Base-by-base conservation (phyloP, 2,329 filamentous ascomycete genomes). In the Graphilbum ipis-grandicollis region DNA sequence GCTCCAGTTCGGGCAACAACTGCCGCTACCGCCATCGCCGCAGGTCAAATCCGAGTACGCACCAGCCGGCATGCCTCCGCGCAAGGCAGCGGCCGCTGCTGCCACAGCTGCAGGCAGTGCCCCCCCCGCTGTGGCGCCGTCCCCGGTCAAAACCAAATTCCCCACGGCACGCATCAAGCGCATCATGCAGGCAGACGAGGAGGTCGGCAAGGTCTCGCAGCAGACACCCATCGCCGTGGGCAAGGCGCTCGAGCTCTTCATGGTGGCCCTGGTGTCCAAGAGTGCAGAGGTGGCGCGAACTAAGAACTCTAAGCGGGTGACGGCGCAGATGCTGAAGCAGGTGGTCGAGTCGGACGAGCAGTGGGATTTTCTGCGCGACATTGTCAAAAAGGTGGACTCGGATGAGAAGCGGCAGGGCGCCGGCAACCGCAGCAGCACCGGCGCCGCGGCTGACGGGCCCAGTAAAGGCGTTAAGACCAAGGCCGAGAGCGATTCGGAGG, bases 121-220 rank as follows among this genome's bases (percentile, higher is more conserved):
- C 22, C 5, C 14, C 13, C 41, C 44, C 14, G 26, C 19, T 31
- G 58, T 71, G 48, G 74, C 59, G 55, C 71, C 56, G 59, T 93
- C 59, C 56, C 67, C 84, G 31, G 84, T 98, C 48, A 82, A 75
- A 57, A 96, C 88, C 25, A 94, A 94, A 51, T 98, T 98, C 51
- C 90, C 90, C 2, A 93, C 93, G 23, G 90, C 90, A 13, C 72
- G 90, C 43, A 98, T 98, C 63, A 98, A 98, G 66, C 76, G 90
- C 36, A 96, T 98, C 50, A 96, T 98, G 90, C 90, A 98, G 59
- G 88, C 88, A 10, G 90, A 98, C 52, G 90, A 98, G 52, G 90
- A 98, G 54, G 86, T 98, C 1, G 90, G 90, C 43, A 98, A 98
- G 60, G 90, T 98, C 9, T 86, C 90, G 4, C 90, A 98, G 57